These are phyloP conservation scores for Pythium periplocum DNA, from an alignment of 352 stramenopile genomes.

Conservation along the genomic window DNA sequence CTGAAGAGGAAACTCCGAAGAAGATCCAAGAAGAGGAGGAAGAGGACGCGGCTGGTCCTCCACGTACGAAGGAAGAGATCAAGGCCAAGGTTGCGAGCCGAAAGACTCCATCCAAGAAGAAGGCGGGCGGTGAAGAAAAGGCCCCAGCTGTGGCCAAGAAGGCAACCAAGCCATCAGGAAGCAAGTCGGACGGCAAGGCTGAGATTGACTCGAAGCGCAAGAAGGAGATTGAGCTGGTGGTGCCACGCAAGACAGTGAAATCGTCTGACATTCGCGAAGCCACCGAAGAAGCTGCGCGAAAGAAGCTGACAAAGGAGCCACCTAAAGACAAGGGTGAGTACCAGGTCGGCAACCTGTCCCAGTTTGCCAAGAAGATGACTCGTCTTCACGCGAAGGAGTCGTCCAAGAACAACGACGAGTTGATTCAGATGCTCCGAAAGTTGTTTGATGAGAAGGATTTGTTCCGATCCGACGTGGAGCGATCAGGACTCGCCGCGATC, in stretches of 20 bases:
- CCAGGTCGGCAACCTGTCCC: conserved; percentile 50
- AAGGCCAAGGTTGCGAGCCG: conserved; percentile 67
- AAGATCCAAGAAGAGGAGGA: conserved; percentile 33
- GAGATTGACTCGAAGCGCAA: conserved; percentile 75
- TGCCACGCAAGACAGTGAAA: conserved; percentile 73
- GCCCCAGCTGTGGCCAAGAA: conserved; percentile 31
- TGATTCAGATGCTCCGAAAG: conserved; percentile 65
- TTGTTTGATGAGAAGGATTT: conserved; percentile 72
- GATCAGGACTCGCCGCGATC: conserved; percentile 60
- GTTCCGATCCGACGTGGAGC: conserved; percentile 62
- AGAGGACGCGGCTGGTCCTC: conserved; percentile 23
- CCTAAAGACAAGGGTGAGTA: conserved; percentile 61
- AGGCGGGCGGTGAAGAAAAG: conserved; percentile 25
- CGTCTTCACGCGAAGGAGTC: conserved; percentile 61
- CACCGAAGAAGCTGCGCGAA: conserved; percentile 60
- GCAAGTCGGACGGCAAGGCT: conserved; percentile 23
- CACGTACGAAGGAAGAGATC: conserved; percentile 71
- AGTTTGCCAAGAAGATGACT: conserved; percentile 59
- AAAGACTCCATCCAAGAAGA: conserved; percentile 68
- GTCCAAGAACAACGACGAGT: conserved; percentile 67
- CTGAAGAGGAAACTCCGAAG: conserved; percentile 9
- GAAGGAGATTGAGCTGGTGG: conserved; percentile 76
- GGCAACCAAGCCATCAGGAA: conserved; percentile 14
- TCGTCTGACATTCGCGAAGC: conserved; percentile 71
- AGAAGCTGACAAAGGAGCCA: conserved; percentile 44